phyloP scores from a whole-genome alignment of 352 stramenopile genomes.

The Pythium scleroteichum region DNA sequence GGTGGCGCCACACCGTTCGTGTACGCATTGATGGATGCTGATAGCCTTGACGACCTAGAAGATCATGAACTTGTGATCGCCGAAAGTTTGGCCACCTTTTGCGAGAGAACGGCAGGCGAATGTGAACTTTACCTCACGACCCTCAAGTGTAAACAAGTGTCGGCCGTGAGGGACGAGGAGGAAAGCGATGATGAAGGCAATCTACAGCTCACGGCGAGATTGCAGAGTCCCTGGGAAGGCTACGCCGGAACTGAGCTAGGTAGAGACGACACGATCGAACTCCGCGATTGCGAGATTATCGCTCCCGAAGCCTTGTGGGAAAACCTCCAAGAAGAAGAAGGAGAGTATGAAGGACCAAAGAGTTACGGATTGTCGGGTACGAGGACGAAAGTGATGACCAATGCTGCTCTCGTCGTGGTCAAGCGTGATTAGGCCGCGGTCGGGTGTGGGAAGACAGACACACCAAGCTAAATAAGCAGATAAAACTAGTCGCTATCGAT shows the following conservation, averaged over 20 bases:
- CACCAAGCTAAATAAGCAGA: too few relatives aligned
- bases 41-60: neutral
- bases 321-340: neutral
- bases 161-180: too few relatives aligned
- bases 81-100: neutral
- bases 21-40: neutral
- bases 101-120: neutral
- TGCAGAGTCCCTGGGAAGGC: neutral
- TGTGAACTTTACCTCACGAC: neutral
- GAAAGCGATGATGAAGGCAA: too few relatives aligned
- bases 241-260: neutral
- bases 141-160: too few relatives aligned
- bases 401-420: neutral
- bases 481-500: conserved; percentile 13
- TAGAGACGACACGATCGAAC: neutral
- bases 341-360: neutral
- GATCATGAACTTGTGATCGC: neutral
- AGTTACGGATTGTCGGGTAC: neutral
- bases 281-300: neutral
- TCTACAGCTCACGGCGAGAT: too few relatives aligned
- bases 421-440: neutral
- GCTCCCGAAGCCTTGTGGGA: neutral
- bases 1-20: neutral
- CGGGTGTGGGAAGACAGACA: too few relatives aligned
- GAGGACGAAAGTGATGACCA: neutral